Evolutionary conservation across 257 asterid genomes (phyloP).

Genomic region (Fraxinus americana): DNA sequence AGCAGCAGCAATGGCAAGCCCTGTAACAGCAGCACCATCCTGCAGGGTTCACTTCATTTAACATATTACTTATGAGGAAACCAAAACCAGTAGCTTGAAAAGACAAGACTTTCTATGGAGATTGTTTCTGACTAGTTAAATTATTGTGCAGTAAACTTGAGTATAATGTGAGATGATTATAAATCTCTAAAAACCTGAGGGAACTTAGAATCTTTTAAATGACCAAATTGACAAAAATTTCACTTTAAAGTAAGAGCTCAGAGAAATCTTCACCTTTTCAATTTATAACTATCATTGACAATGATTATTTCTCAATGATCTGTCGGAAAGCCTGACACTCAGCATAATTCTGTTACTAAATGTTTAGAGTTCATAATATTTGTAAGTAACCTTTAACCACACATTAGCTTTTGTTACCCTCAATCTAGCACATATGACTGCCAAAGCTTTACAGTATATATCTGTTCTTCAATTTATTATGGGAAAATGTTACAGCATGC

Average conservation of each 20-base stretch:
- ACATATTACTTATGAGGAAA: slow-evolving; percentile 18
- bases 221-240: not conserved
- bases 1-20: slow-evolving; percentile 93
- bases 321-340: not conserved
- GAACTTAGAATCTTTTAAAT: not conserved
- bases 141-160: not conserved
- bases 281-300: not conserved
- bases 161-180: slow-evolving; percentile 9
- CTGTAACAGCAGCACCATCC: slow-evolving; percentile 99
- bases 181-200: slow-evolving; percentile 3
- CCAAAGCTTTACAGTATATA: not conserved
- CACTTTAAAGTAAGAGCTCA: not conserved
- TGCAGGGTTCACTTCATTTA: slow-evolving; percentile 37
- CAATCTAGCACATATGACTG: not conserved
- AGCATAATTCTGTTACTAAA: not conserved
- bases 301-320: not conserved
- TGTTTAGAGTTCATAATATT: not conserved
- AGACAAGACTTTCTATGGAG: slow-evolving; percentile 16
- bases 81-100: slow-evolving; percentile 18
- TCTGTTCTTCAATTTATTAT: not conserved
- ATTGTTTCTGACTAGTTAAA: slow-evolving; percentile 10
- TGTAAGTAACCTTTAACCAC: slow-evolving; percentile 1
- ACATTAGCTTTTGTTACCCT: not conserved
- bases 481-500: not conserved
- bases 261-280: slow-evolving; percentile 1